Percentiles rank a stretch among this genome's conserved stretches.
These are phyloP conservation scores for Cenchrus americanus DNA, from an alignment of 176 grass and related monocot species.

Conservation along the genomic window DNA sequence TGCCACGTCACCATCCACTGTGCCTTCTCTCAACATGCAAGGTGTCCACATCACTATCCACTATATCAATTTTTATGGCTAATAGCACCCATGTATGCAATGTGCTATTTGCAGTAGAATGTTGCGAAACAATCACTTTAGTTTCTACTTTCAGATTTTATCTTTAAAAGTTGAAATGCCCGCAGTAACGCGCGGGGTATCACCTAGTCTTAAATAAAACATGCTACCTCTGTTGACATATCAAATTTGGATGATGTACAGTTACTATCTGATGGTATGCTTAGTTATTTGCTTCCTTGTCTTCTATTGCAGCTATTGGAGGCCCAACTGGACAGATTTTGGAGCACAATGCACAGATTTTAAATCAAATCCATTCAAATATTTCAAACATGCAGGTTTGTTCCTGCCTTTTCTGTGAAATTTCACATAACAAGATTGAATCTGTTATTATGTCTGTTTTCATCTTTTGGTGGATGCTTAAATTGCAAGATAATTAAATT, in stretches of 20 bases:
- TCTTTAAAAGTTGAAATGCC: too few species aligned
- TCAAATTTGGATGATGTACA: neutral
- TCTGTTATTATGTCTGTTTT: neutral
- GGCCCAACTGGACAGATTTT: conserved; percentile 66
- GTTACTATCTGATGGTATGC: neutral
- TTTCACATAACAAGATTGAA: conserved; percentile 12
- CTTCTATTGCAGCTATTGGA: conserved; percentile 63
- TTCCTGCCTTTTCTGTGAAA: conserved; percentile 13
- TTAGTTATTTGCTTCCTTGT: conserved; percentile 17
- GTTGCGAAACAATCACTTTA: too few species aligned
- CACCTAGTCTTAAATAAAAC: neutral
- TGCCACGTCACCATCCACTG: too few species aligned
- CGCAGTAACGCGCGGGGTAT: too few species aligned
- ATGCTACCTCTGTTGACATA: neutral
- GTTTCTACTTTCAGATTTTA: too few species aligned
- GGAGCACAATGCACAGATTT: conserved; percentile 58
- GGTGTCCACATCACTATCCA: too few species aligned
- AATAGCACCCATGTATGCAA: too few species aligned
- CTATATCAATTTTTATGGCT: too few species aligned
- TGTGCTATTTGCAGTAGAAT: too few species aligned
- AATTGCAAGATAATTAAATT: neutral
- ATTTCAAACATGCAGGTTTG: conserved; percentile 63
- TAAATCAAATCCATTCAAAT: conserved; percentile 68
- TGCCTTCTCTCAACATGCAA: too few species aligned
- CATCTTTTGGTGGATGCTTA: neutral